Conservation (phyloP, 2,329 filamentous ascomycete genomes). For the Hymenoscyphus repandus region DNA sequence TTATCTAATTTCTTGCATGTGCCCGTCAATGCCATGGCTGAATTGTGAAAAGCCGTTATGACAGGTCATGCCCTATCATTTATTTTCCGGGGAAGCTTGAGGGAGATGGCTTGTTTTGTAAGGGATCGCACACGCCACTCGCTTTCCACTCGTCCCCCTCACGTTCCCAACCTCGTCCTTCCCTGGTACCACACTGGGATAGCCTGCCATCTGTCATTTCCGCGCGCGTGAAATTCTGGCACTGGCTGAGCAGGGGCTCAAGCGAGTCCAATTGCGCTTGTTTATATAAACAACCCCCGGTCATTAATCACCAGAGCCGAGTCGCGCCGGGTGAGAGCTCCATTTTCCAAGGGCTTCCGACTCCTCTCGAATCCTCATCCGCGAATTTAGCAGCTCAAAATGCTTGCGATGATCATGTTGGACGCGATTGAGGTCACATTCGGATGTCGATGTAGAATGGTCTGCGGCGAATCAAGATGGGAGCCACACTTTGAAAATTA, state of each 20-base stretch:
- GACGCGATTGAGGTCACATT: neutral
- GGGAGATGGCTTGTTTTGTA: neutral
- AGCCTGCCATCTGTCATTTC: too few relatives aligned
- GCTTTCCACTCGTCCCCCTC: neutral
- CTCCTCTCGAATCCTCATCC: neutral
- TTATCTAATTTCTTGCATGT: too few relatives aligned
- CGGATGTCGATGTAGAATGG: neutral
- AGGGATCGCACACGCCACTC: neutral
- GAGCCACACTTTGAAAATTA: neutral
- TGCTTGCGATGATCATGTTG: neutral
- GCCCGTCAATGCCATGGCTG: neutral
- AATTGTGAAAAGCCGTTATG: neutral
- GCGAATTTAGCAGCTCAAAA: neutral
- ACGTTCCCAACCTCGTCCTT: neutral
- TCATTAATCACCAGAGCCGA: neutral
- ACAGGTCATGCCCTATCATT: constrained; percentile 1
- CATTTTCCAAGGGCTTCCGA: neutral
- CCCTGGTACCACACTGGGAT: neutral
- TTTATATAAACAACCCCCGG: neutral
- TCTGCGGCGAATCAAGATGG: neutral
- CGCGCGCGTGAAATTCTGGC: too few relatives aligned
- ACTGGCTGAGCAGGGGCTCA: neutral
- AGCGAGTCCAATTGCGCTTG: neutral
- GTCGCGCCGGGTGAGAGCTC: neutral
- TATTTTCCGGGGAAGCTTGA: neutral